phyloP scores from a whole-genome alignment of 2,329 filamentous ascomycete species.

The Talaromyces marneffei region DNA sequence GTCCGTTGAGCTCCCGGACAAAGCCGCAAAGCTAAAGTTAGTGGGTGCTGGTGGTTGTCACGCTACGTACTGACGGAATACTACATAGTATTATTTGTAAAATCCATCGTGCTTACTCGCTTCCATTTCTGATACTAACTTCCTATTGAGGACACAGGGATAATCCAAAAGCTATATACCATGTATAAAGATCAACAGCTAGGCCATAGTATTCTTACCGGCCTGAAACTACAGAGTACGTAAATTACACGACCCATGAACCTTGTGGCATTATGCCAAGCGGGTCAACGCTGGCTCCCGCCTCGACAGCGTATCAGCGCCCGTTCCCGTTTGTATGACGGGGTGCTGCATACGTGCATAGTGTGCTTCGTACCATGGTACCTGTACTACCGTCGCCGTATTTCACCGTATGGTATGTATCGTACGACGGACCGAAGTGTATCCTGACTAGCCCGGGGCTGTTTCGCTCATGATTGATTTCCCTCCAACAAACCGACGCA shows the following conservation, averaged over 20 bases:
- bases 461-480: conserved; percentile 2
- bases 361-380: neutral
- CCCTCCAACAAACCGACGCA: neutral
- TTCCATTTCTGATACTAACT: neutral
- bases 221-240: conserved; percentile 12
- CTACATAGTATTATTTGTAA: neutral
- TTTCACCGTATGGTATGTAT: neutral
- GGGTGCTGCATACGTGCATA: neutral
- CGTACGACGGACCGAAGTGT: neutral
- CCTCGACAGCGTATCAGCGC: neutral
- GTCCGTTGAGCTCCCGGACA: conserved; percentile 6
- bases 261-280: conserved; percentile 25
- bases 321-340: neutral
- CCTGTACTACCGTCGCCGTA: neutral
- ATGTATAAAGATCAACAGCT: neutral
- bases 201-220: neutral
- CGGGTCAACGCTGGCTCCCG: conserved; percentile 4
- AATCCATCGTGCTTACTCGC: neutral
- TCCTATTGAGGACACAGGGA: neutral
- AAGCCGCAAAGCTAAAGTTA: conserved; percentile 7
- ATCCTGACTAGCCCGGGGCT: neutral
- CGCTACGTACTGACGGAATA: neutral
- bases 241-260: conserved; percentile 35
- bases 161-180: neutral
- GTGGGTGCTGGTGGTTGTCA: neutral